Conservation (phyloP, 768 basidiomycete species). For the Boletus subparvulus region DNA sequence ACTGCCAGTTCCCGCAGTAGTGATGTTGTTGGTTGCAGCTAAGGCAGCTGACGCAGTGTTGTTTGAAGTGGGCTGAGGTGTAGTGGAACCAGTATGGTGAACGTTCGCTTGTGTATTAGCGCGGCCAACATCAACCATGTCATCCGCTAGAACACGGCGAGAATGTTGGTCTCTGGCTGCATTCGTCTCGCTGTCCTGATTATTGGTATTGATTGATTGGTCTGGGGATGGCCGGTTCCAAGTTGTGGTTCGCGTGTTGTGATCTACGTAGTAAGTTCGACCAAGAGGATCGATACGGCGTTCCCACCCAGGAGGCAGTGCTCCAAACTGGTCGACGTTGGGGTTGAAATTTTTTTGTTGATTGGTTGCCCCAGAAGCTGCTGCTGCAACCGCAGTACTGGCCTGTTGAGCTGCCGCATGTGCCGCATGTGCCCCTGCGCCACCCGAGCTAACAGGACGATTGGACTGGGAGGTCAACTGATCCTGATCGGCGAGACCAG, state of each 20-base stretch:
- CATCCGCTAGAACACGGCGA: slow-evolving; percentile 80
- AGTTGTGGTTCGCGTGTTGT: slow-evolving; percentile 95
- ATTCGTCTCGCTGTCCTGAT: slow-evolving; percentile 76
- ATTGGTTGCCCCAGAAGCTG: slow-evolving; percentile 43
- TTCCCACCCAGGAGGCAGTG: slow-evolving; percentile 93
- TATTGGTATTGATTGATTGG: slow-evolving; percentile 66
- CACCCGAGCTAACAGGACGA: slow-evolving; percentile 40
- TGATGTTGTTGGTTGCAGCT: slow-evolving; percentile 48
- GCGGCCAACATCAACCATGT: slow-evolving; percentile 74
- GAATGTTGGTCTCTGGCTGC: slow-evolving; percentile 86
- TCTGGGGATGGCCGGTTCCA: slow-evolving; percentile 91
- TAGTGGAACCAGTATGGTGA: slow-evolving; percentile 40
- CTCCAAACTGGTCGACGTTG: slow-evolving; percentile 90
- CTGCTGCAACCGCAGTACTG: slow-evolving; percentile 19
- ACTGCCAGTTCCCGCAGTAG: slow-evolving; percentile 78
- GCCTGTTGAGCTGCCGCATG: slow-evolving; percentile 21
- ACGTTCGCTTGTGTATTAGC: slow-evolving; percentile 39
- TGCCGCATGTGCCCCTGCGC: slow-evolving; percentile 16
- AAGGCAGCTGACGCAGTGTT: slow-evolving; percentile 47
- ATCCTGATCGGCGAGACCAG: slow-evolving; percentile 31
- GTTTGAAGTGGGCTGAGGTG: slow-evolving; percentile 27
- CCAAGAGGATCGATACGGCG: slow-evolving; percentile 95
- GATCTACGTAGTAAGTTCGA: slow-evolving; percentile 97
- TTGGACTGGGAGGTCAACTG: slow-evolving; percentile 26
- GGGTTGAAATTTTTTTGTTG: slow-evolving; percentile 89